Evolutionary conservation across 2,329 filamentous ascomycete species (phyloP).

Genomic region (Incumbomyces lentus): DNA sequence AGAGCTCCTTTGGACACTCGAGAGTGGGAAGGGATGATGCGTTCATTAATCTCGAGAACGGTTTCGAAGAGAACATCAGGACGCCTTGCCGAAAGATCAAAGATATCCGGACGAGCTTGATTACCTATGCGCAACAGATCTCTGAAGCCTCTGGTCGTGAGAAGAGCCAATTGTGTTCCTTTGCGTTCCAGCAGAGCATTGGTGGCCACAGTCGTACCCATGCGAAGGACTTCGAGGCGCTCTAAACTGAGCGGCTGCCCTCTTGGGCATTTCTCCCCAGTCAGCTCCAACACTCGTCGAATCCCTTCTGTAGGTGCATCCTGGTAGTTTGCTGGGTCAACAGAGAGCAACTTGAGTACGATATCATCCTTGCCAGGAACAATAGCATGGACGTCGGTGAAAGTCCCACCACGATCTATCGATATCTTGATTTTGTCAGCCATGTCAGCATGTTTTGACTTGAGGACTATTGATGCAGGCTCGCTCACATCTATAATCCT

Average conservation of each 20-base stretch:
- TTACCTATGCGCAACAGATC: conserved; percentile 85
- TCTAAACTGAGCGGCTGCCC: conserved; percentile 71
- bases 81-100: conserved; percentile 76
- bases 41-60: conserved; percentile 79
- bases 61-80: conserved; percentile 77
- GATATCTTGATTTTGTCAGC: not conserved
- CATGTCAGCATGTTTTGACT: no score
- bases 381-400: conserved; percentile 71
- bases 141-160: conserved; percentile 78
- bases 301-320: conserved; percentile 90
- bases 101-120: conserved; percentile 79
- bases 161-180: conserved; percentile 75
- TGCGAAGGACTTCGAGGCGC: conserved; percentile 79
- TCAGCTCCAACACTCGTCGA: conserved; percentile 66
- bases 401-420: conserved; percentile 65
- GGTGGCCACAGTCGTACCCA: conserved; percentile 92
- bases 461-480: no score
- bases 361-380: conserved; percentile 62
- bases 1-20: conserved; percentile 81
- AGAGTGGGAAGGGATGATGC: conserved; percentile 63
- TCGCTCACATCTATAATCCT: no score
- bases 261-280: conserved; percentile 62
- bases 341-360: conserved; percentile 78
- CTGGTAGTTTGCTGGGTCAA: conserved; percentile 79
- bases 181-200: conserved; percentile 86